Evolutionary conservation across 352 stramenopile species (phyloP).

Genomic region (Pythium periplocum): DNA sequence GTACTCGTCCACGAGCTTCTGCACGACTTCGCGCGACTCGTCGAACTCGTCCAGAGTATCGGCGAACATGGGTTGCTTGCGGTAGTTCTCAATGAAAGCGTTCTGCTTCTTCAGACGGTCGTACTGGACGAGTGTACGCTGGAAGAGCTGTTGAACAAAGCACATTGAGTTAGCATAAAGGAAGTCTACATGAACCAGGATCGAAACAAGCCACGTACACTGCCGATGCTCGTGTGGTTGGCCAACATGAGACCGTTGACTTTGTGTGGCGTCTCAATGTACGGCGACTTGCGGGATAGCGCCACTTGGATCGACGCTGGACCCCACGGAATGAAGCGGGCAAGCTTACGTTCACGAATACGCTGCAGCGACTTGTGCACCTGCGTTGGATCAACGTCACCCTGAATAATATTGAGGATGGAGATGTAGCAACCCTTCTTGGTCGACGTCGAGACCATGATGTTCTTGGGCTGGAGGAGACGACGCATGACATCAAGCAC

Average conservation of each 20-base stretch:
- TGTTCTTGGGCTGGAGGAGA: constrained; percentile 96
- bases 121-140: constrained; percentile 94
- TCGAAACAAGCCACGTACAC: constrained; percentile 24
- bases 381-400: constrained; percentile 96
- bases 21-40: constrained; percentile 75
- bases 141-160: constrained; percentile 43
- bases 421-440: constrained; percentile 98
- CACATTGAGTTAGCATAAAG: constrained; percentile 5
- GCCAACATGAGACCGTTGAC: constrained; percentile 97
- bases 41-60: constrained; percentile 86
- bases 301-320: constrained; percentile 98
- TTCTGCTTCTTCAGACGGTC: constrained; percentile 97
- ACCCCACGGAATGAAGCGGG: constrained; percentile 98
- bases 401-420: constrained; percentile 99
- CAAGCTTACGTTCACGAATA: constrained; percentile 96
- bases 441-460: constrained; percentile 98
- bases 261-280: constrained; percentile 96
- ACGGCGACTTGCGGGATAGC: constrained; percentile 96
- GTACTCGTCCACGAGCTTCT: constrained; percentile 84
- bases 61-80: constrained; percentile 96
- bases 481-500: constrained; percentile 99
- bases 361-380: constrained; percentile 99
- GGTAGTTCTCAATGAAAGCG: constrained; percentile 99
- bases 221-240: constrained; percentile 98
- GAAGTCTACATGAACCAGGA: too few species aligned